A percentile compares a stretch with the other conserved stretches of the same genome.
Conservation (phyloP, 441 rosid species). For the Euphorbia celastroides region DNA sequence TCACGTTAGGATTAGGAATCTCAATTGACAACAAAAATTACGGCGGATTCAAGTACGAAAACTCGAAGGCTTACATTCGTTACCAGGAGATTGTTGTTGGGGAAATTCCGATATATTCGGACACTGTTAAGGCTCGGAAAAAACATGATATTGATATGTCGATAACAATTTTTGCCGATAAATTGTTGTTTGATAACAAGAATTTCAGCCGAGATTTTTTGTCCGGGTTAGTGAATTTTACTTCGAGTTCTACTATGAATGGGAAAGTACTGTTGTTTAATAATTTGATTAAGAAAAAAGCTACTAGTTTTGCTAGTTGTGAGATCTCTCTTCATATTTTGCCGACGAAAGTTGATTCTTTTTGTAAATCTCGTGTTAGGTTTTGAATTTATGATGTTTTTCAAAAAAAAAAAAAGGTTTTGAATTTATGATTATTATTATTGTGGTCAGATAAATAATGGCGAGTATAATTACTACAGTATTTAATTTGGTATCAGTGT, state of each 20-base stretch:
- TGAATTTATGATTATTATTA: too few species aligned
- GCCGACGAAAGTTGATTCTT: conserved; percentile 1
- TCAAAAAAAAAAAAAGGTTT: too few species aligned
- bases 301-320: conserved; percentile 23
- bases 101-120: conserved; percentile 24
- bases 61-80: conserved; percentile 23
- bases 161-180: conserved; percentile 22
- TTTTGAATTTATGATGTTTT: too few species aligned
- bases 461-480: neutral
- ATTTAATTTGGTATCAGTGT: neutral
- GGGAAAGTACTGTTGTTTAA: conserved; percentile 26
- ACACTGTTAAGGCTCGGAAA: conserved; percentile 27
- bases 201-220: conserved; percentile 13
- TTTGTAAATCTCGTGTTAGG: conserved; percentile 26
- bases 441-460: too few species aligned
- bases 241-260: conserved; percentile 24
- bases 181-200: conserved; percentile 13
- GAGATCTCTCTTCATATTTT: conserved; percentile 19
- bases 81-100: conserved; percentile 24
- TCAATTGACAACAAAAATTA: conserved; percentile 34
- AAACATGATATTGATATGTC: conserved; percentile 26
- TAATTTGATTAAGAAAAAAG: conserved; percentile 31
- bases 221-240: conserved; percentile 21
- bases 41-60: conserved; percentile 31
- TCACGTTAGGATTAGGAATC: conserved; percentile 29